Conservation (phyloP, 495 filamentous ascomycete genomes). For the Lophiotrema nucula region DNA sequence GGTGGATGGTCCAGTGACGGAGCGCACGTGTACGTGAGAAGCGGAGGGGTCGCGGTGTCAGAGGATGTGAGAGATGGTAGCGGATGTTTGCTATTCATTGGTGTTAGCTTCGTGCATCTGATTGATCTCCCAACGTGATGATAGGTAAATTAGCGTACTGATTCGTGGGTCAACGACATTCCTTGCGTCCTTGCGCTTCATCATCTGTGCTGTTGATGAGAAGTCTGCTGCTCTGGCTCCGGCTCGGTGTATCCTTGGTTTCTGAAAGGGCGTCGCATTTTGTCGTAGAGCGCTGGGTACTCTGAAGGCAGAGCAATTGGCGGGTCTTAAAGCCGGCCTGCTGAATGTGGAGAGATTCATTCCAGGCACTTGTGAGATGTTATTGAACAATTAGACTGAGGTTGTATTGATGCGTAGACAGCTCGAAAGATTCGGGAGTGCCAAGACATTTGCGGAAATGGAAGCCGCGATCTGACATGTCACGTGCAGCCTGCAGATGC, state of each 20-base stretch:
- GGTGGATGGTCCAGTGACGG: slow-evolving; percentile 98
- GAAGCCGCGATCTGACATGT: too few species aligned
- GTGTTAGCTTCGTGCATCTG: not conserved
- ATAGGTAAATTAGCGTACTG: slow-evolving; percentile 22
- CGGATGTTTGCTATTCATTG: slow-evolving; percentile 55
- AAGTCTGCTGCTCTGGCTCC: slow-evolving; percentile 15
- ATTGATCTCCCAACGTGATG: not conserved
- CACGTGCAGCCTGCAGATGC: too few species aligned
- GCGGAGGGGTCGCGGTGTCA: slow-evolving; percentile 73
- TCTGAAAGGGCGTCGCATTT: not conserved
- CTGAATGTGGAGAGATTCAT: slow-evolving; percentile 13
- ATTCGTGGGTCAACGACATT: slow-evolving; percentile 24
- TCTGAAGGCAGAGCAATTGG: not conserved
- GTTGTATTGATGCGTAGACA: too few species aligned
- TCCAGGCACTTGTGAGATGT: not conserved
- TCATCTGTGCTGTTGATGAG: slow-evolving; percentile 15
- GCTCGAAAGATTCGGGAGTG: too few species aligned
- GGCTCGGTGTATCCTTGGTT: not conserved
- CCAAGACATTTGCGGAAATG: too few species aligned
- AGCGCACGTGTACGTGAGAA: slow-evolving; percentile 84
- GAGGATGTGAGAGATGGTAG: slow-evolving; percentile 64
- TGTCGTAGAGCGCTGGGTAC: slow-evolving; percentile 4
- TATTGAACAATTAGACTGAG: too few species aligned
- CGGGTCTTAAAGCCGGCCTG: slow-evolving; percentile 1
- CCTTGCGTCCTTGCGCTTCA: slow-evolving; percentile 20